Evolutionary conservation across 1,139 yeast species (phyloP).

Genomic region (Zhuliangozyma blackwelliae): DNA sequence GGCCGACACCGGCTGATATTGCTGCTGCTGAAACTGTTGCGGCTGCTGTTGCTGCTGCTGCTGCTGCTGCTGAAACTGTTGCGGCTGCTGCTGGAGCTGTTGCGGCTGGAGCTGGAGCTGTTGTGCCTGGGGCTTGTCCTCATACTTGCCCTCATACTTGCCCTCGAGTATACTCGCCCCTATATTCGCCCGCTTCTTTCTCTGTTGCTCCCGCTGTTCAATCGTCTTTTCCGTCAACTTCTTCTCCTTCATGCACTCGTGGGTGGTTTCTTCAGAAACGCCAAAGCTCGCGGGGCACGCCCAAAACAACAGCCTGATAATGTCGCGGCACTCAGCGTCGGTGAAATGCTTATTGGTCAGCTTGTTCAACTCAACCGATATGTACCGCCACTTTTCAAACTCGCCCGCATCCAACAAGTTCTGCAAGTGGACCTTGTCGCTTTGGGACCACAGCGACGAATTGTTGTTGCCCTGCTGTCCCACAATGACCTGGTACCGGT

Average conservation of each 20-base stretch:
- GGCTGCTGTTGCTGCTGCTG: not conserved
- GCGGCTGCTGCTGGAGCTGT: conserved; percentile 2
- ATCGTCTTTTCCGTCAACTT: conserved; percentile 34
- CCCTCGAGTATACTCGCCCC: conserved; percentile 7
- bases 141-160: conserved; percentile 1
- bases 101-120: conserved; percentile 1
- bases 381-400: conserved; percentile 63
- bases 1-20: no score
- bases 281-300: conserved; percentile 57
- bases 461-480: conserved; percentile 81
- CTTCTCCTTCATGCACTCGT: conserved; percentile 36
- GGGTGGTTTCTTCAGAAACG: conserved; percentile 41
- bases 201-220: conserved; percentile 22
- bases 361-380: conserved; percentile 58
- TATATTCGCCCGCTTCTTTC: conserved; percentile 8
- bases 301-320: conserved; percentile 52
- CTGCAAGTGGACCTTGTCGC: conserved; percentile 52
- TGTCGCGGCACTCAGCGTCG: conserved; percentile 52
- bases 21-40: no score
- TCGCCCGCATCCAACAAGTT: conserved; percentile 64
- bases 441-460: conserved; percentile 57
- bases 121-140: conserved; percentile 3
- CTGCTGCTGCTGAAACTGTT: conserved; percentile 3
- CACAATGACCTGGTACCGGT: conserved; percentile 73
- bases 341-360: conserved; percentile 54